Conservation (phyloP, 2,329 filamentous ascomycete species). For the Xylaria sp. region DNA sequence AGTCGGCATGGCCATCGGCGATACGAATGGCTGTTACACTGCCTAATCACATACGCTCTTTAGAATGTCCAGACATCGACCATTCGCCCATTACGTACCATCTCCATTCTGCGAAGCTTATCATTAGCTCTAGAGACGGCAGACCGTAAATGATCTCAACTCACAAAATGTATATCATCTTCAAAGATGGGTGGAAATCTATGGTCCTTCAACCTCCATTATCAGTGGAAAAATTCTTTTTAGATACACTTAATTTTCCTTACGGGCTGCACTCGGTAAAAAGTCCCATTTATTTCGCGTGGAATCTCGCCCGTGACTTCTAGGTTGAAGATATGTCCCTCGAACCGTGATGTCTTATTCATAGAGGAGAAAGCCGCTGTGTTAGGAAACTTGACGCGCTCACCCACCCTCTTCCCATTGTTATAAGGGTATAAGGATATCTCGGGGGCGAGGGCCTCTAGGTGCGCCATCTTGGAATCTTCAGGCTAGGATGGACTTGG, state of each 20-base stretch:
- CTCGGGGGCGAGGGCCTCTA: conserved; percentile 43
- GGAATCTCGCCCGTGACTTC: conserved; percentile 52
- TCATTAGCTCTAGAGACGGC: conserved; percentile 12
- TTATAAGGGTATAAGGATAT: conserved; percentile 42
- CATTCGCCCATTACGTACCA: conserved; percentile 26
- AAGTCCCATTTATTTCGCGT: conserved; percentile 52
- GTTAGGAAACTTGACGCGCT: conserved; percentile 42
- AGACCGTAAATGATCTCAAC: neutral
- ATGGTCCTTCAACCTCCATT: conserved; percentile 44
- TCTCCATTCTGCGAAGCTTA: conserved; percentile 33
- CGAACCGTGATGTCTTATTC: conserved; percentile 47
- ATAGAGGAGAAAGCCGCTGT: conserved; percentile 45
- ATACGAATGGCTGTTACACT: conserved; percentile 50
- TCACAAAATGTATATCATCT: conserved; percentile 51
- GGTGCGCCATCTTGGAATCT: conserved; percentile 42
- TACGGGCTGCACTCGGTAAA: conserved; percentile 56
- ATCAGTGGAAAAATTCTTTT: neutral
- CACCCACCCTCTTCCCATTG: conserved; percentile 37
- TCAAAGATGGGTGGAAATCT: conserved; percentile 60
- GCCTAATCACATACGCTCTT: conserved; percentile 41
- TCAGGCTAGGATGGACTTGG: neutral
- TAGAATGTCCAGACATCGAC: conserved; percentile 22
- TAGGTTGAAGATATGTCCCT: conserved; percentile 49
- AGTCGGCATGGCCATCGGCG: conserved; percentile 47
- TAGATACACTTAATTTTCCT: neutral